Evolutionary conservation across 208 protist genomes (phyloP).

Genomic region (Trypanosoma avium): DNA sequence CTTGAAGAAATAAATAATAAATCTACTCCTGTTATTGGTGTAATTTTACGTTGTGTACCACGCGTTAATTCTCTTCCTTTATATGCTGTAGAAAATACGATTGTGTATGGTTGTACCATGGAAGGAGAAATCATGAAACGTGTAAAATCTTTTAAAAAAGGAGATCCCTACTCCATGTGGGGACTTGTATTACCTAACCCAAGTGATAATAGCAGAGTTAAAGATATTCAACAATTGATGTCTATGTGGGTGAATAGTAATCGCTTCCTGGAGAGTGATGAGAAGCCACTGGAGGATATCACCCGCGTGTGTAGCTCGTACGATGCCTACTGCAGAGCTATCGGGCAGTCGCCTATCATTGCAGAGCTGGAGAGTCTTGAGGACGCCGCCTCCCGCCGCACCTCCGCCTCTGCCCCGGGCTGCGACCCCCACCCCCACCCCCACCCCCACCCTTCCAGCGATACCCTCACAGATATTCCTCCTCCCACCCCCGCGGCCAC

Average conservation of each 20-base stretch:
- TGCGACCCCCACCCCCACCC: not conserved
- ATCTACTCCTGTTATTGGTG: conserved; percentile 7
- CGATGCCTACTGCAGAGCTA: conserved; percentile 3
- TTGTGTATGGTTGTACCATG: conserved; percentile 16
- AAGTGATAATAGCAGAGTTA: not conserved
- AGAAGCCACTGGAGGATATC: not conserved
- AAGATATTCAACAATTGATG: not conserved
- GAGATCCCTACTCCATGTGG: not conserved
- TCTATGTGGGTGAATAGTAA: conserved; percentile 22
- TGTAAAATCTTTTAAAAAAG: not conserved
- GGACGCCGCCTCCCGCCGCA: not conserved
- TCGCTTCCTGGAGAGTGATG: conserved; percentile 17
- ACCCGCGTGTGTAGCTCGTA: conserved; percentile 1
- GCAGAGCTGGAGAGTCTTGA: not conserved
- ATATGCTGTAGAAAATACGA: conserved; percentile 24
- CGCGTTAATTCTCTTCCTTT: conserved; percentile 9
- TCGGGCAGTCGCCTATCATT: not conserved
- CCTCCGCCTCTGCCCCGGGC: not conserved
- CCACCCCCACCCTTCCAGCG: not conserved
- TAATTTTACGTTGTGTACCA: conserved; percentile 6
- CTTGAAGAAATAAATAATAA: not conserved
- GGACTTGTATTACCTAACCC: conserved; percentile 18
- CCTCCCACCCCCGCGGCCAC: not conserved
- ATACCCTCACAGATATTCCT: not conserved
- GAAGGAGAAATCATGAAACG: not conserved